phyloP scores from a whole-genome alignment of 352 stramenopile genomes.

The Phytopythium oedochilum region DNA sequence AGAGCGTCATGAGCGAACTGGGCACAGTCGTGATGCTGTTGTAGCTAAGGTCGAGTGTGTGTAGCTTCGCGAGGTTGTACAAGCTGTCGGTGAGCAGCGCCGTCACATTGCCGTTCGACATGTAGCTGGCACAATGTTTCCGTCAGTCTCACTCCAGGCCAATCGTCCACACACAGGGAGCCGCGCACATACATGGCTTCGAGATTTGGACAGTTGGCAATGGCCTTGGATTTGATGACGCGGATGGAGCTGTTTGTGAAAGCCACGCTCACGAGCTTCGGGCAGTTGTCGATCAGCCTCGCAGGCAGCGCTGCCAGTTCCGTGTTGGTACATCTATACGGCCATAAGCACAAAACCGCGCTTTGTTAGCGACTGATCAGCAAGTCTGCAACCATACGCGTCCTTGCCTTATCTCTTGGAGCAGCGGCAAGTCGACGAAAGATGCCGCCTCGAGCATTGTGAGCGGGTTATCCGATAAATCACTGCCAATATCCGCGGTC shows the following conservation, averaged over 20 bases:
- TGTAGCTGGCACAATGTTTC: slow-evolving; percentile 13
- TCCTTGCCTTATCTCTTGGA: slow-evolving; percentile 35
- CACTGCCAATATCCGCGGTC: slow-evolving; percentile 14
- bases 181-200: slow-evolving; percentile 26
- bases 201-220: slow-evolving; percentile 37
- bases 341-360: neutral
- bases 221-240: slow-evolving; percentile 34
- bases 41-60: slow-evolving; percentile 52
- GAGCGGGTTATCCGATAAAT: slow-evolving; percentile 58
- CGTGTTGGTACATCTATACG: slow-evolving; percentile 33
- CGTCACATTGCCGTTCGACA: slow-evolving; percentile 42
- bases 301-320: slow-evolving; percentile 28
- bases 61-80: slow-evolving; percentile 33
- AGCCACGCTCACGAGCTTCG: slow-evolving; percentile 23
- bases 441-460: slow-evolving; percentile 36
- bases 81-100: slow-evolving; percentile 35
- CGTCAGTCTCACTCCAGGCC: neutral
- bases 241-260: slow-evolving; percentile 48
- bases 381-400: neutral
- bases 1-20: slow-evolving; percentile 28
- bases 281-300: slow-evolving; percentile 29
- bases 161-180: neutral
- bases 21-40: slow-evolving; percentile 45
- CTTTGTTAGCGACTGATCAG: neutral
- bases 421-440: slow-evolving; percentile 35